Evolutionary conservation across 1,284 basidiomycete genomes (phyloP), one percentile per base, ranked within the genome.

Genomic region (Pseudozyma tsukubaensis): DNA sequence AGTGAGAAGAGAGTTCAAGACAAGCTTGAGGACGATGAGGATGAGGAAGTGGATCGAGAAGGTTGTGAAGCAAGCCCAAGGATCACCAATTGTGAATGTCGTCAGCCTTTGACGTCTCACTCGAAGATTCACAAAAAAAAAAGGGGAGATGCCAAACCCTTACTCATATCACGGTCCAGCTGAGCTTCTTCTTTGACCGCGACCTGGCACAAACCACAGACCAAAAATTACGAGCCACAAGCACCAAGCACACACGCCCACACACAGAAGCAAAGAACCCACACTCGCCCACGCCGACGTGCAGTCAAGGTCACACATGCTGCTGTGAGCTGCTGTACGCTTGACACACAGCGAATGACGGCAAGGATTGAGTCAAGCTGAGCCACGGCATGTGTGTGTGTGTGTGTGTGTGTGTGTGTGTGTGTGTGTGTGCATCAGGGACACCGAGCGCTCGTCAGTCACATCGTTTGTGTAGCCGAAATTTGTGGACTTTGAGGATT

Each of bases 51-150:
- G 34, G 29, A 48, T 48, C 29, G 24, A 34, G 48, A 37, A 49
- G 24, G 10, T 19, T 29, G 24, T 29, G 24, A 34, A 37, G 24
- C 16, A 32, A 54, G 36, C 8, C 50, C 14, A 42, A 48, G 35
- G 29, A 45, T 34, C 35, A 40, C 37, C 45, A 49, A 39, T 9
- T 37, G 48, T 36, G 50, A 51, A 39, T 39, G 12, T 39, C 16
- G 37, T 39, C 37, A 39, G 37, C 37, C 37, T 39, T 9, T 6
- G 24, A 29, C 24, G 24, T 29, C 24, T 29, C 24, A 29, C 24
- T 29, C 24, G 24, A 29, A 29, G 37, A n/a, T n/a, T 39, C 8
- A n/a, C 37, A 39, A 39, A 39, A 39, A 39, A 39, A 39, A 39
- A 39, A 39, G 37, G 3, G 37, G 37, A 39, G 37, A 39, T 29